Percentiles rank a stretch among this genome's conserved stretches.
phyloP scores from a whole-genome alignment of 2,329 filamentous ascomycete genomes.

The Chaetothyriales sp. region DNA sequence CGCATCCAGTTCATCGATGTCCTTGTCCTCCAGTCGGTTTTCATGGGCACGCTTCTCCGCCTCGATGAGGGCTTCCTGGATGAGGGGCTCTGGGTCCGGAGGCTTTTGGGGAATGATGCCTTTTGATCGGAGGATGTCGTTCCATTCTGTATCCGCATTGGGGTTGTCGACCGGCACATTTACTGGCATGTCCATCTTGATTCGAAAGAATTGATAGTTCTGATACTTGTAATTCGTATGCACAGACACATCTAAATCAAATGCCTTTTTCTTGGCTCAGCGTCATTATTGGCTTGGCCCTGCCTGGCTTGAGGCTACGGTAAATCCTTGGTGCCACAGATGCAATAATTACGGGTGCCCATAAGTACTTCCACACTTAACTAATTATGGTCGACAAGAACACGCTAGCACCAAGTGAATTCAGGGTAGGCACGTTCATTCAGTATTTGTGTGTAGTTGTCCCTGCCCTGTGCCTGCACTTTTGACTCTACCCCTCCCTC shows the following conservation, averaged over 20 bases:
- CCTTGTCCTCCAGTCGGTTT: constrained; percentile 84
- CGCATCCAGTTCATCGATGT: constrained; percentile 81
- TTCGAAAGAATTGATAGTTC: no score
- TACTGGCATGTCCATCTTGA: constrained; percentile 40
- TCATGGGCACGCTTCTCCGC: constrained; percentile 73
- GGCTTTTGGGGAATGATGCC: constrained; percentile 96
- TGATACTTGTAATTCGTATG: no score
- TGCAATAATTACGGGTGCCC: background rate
- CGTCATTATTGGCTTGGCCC: no score
- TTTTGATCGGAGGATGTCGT: constrained; percentile 94
- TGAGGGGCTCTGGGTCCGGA: constrained; percentile 84
- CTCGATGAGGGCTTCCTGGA: constrained; percentile 82
- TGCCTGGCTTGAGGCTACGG: background rate
- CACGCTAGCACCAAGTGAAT: background rate
- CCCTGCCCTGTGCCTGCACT: background rate
- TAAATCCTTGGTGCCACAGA: background rate
- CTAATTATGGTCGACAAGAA: background rate
- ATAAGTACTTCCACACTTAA: background rate
- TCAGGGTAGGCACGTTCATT: constrained; percentile 2
- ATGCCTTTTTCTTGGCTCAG: background rate
- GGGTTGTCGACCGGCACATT: constrained; percentile 85
- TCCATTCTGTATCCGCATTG: constrained; percentile 98
- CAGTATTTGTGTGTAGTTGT: background rate
- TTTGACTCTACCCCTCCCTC: background rate
- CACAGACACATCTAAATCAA: background rate